Percentiles rank a stretch among this genome's conserved stretches.
phyloP scores from a whole-genome alignment of 2,329 filamentous ascomycete species.

The Ophiostoma ulmi region DNA sequence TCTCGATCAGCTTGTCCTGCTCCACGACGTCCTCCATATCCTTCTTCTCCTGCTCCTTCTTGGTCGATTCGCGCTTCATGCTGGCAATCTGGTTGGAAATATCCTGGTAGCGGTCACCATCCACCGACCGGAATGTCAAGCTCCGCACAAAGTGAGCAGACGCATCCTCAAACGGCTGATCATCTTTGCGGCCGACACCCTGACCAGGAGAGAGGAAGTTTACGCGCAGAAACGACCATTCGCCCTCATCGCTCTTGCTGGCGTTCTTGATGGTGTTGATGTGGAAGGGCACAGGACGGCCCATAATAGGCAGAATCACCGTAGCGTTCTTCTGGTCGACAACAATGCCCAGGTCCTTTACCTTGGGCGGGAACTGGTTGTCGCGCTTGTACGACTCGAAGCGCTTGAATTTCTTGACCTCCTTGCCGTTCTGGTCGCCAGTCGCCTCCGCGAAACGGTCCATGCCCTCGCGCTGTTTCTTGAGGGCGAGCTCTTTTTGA shows the following conservation, averaged over 20 bases:
- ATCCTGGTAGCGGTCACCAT: constrained; percentile 81
- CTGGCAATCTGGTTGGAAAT: constrained; percentile 92
- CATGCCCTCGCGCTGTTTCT: constrained; percentile 86
- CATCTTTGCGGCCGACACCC: constrained; percentile 93
- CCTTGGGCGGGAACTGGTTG: constrained; percentile 78
- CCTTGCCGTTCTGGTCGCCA: constrained; percentile 77
- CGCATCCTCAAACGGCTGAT: constrained; percentile 95
- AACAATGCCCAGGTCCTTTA: constrained; percentile 81
- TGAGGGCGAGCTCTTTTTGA: constrained; percentile 79
- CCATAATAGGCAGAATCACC: constrained; percentile 93
- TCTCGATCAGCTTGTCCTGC: constrained; percentile 93
- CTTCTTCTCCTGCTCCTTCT: constrained; percentile 97
- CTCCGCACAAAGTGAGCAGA: constrained; percentile 93
- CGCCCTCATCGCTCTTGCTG: constrained; percentile 93
- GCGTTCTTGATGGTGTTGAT: constrained; percentile 98
- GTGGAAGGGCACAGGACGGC: constrained; percentile 93
- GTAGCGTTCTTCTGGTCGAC: constrained; percentile 88
- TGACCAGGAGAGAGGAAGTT: constrained; percentile 97
- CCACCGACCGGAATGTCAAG: constrained; percentile 87
- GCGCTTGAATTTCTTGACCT: constrained; percentile 96
- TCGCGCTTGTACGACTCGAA: constrained; percentile 99
- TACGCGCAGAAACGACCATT: constrained; percentile 89
- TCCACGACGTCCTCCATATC: constrained; percentile 99
- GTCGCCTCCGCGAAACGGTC: constrained; percentile 81
- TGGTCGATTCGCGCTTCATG: constrained; percentile 85